Conservation (phyloP, 495 filamentous ascomycete species). For the Talaromyces wortmannii region DNA sequence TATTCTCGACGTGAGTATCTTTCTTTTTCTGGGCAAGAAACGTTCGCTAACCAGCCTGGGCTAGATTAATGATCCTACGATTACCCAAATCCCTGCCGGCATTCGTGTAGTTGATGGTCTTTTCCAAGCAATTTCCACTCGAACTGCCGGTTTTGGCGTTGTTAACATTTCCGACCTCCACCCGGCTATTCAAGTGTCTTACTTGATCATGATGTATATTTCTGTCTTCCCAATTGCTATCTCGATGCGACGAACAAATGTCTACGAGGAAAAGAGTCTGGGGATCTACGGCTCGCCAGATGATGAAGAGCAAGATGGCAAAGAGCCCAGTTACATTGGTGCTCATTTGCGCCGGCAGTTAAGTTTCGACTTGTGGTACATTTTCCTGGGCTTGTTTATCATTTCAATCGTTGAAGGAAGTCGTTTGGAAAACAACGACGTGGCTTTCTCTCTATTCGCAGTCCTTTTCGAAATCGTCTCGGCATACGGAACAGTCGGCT, state of each 20-base stretch:
- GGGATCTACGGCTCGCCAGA: conserved; percentile 58
- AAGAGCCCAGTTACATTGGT: conserved; percentile 72
- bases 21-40: neutral
- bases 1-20: conserved; percentile 67
- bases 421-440: conserved; percentile 48
- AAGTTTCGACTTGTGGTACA: conserved; percentile 92
- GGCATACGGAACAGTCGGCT: conserved; percentile 91
- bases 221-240: conserved; percentile 95
- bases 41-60: conserved; percentile 7
- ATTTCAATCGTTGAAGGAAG: conserved; percentile 76
- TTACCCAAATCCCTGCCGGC: conserved; percentile 56
- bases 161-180: conserved; percentile 72
- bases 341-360: conserved; percentile 84
- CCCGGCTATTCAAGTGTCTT: conserved; percentile 88
- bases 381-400: conserved; percentile 83
- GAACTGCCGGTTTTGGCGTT: conserved; percentile 82
- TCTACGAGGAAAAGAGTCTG: conserved; percentile 91
- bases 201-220: conserved; percentile 99
- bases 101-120: conserved; percentile 73
- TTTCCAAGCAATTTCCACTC: conserved; percentile 80
- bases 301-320: conserved; percentile 45
- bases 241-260: conserved; percentile 86
- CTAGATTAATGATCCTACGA: conserved; percentile 59
- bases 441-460: conserved; percentile 68
- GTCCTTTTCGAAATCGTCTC: conserved; percentile 88